Percentiles rank a stretch among this genome's conserved stretches.
These are phyloP conservation scores for Pseudogymnoascus sp. DNA, from an alignment of 2,329 filamentous ascomycete genomes.

Conservation along the genomic window DNA sequence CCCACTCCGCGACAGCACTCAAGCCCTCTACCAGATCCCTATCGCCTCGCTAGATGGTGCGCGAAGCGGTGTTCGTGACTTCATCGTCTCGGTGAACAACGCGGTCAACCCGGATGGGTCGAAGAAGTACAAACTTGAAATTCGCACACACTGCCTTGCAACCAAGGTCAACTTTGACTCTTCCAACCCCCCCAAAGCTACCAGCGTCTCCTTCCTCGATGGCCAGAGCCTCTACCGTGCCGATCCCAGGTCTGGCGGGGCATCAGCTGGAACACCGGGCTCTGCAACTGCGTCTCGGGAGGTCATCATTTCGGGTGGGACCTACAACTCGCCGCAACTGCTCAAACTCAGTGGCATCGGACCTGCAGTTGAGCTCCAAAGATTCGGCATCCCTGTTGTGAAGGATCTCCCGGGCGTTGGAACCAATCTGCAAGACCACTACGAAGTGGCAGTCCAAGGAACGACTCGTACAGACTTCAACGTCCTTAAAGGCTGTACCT, in stretches of 20 bases:
- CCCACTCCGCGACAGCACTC: constrained; percentile 17
- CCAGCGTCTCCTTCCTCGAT: constrained; percentile 34
- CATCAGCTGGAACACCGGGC: constrained; percentile 17
- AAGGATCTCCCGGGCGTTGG: constrained; percentile 57
- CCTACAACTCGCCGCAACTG: constrained; percentile 39
- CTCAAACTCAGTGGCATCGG: constrained; percentile 41
- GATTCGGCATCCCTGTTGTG: constrained; percentile 41
- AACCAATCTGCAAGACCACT: constrained; percentile 49
- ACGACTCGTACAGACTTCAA: constrained; percentile 33
- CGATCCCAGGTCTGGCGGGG: constrained; percentile 30
- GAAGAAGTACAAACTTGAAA: constrained; percentile 17
- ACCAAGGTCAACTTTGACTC: constrained; percentile 33
- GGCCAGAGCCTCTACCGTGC: constrained; percentile 36
- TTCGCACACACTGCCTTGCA: constrained; percentile 24
- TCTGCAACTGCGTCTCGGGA: constrained; percentile 29
- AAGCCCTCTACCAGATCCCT: constrained; percentile 22
- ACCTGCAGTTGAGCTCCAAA: constrained; percentile 30
- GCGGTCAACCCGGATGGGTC: constrained; percentile 14
- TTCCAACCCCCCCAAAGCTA: constrained; percentile 23
- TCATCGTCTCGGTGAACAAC: constrained; percentile 19
- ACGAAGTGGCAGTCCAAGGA: constrained; percentile 39
- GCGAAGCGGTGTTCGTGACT: constrained; percentile 19
- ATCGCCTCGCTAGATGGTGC: constrained; percentile 15
- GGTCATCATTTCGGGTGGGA: constrained; percentile 40
- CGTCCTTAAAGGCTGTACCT: constrained; percentile 30